Evolutionary conservation across 257 asterid species (phyloP).

Genomic region (Echium plantagineum): DNA sequence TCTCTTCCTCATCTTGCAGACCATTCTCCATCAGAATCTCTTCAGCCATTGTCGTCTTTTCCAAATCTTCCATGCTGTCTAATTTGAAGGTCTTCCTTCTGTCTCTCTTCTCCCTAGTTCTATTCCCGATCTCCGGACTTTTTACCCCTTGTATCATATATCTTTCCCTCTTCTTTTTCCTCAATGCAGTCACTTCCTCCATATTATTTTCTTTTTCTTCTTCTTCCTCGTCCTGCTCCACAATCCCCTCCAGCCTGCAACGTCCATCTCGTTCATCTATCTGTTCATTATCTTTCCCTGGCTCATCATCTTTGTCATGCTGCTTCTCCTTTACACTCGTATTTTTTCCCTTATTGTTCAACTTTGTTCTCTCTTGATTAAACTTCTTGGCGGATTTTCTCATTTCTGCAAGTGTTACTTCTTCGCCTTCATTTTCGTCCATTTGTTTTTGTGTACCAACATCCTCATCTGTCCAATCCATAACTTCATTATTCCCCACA

Average conservation of each 20-base stretch:
- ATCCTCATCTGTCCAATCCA: conserved; percentile 7
- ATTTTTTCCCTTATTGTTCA: conserved; percentile 1
- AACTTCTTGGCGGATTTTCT: conserved; percentile 1
- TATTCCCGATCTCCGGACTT: conserved; percentile 1
- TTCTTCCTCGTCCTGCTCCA: conserved; percentile 8
- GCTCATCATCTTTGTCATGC: conserved; percentile 1
- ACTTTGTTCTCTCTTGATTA: conserved; percentile 8
- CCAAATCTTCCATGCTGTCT: conserved; percentile 7
- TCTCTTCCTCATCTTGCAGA: conserved; percentile 11
- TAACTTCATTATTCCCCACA: conserved; percentile 7
- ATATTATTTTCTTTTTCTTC: conserved; percentile 12
- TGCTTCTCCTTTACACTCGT: not conserved
- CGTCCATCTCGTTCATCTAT: conserved; percentile 4
- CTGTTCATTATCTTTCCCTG: conserved; percentile 9
- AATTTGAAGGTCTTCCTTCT: conserved; percentile 25
- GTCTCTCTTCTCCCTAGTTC: conserved; percentile 21
- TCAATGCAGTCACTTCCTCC: not conserved
- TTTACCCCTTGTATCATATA: conserved; percentile 4
- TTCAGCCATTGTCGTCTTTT: conserved; percentile 1
- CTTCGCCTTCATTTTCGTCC: conserved; percentile 11
- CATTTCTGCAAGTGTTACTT: conserved; percentile 1
- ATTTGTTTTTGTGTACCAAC: conserved; percentile 8
- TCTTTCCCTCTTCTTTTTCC: conserved; percentile 17
- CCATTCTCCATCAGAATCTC: conserved; percentile 4
- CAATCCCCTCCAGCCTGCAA: conserved; percentile 4